Conservation (phyloP, 1,139 yeast species). For the Meyerozyma carpophila region DNA sequence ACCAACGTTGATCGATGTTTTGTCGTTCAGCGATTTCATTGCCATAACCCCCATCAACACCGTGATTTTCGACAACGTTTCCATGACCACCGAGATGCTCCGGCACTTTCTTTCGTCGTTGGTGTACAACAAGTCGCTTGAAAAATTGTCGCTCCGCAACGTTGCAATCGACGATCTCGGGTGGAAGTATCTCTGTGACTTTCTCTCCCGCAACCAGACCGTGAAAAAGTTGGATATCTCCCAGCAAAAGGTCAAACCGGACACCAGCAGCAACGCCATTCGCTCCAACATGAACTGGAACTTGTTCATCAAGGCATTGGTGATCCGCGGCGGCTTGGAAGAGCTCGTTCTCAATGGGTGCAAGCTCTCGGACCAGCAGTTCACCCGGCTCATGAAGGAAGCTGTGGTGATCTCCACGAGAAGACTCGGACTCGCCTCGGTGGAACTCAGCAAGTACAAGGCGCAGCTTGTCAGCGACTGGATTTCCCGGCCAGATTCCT, state of each 20-base stretch:
- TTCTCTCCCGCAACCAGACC: constrained; percentile 52
- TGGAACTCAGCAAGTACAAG: constrained; percentile 56
- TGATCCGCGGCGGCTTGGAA: constrained; percentile 65
- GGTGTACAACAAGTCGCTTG: constrained; percentile 50
- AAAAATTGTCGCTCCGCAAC: constrained; percentile 72
- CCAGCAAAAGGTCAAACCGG: constrained; percentile 60
- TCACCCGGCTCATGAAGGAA: constrained; percentile 44
- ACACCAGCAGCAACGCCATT: constrained; percentile 35
- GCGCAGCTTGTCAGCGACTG: constrained; percentile 54
- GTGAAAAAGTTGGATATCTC: constrained; percentile 73
- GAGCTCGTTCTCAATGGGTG: constrained; percentile 83
- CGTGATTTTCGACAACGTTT: constrained; percentile 77
- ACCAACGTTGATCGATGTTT: constrained; percentile 84
- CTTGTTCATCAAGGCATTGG: constrained; percentile 55
- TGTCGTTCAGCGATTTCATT: constrained; percentile 83
- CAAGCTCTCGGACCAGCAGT: constrained; percentile 48
- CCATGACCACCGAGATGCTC: constrained; percentile 77
- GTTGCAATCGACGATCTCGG: constrained; percentile 67
- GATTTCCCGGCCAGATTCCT: constrained; percentile 48
- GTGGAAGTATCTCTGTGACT: constrained; percentile 74
- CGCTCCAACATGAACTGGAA: constrained; percentile 77
- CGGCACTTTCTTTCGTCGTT: constrained; percentile 62
- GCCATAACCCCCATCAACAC: constrained; percentile 78
- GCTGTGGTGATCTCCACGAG: constrained; percentile 55
- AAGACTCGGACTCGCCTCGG: constrained; percentile 74